These are phyloP conservation scores for Colletotrichum trifolii DNA, from an alignment of 2,329 filamentous ascomycete species.

Conservation along the genomic window DNA sequence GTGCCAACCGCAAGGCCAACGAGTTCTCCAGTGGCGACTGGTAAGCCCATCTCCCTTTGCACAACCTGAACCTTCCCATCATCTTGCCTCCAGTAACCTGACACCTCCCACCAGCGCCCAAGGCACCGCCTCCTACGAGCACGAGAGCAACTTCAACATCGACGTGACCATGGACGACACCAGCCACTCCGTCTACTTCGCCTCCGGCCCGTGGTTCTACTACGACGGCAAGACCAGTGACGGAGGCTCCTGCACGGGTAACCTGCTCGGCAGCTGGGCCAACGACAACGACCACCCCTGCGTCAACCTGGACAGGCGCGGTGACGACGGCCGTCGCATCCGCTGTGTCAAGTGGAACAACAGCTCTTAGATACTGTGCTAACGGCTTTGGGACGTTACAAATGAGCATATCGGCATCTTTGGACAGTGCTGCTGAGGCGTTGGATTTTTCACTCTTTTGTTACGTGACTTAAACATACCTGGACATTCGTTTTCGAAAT, in stretches of 20 bases:
- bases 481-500: too few relatives aligned
- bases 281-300: conserved; percentile 12
- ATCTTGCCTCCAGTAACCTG: too few relatives aligned
- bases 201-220: conserved; percentile 21
- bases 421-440: too few relatives aligned
- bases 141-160: conserved; percentile 25
- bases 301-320: conserved; percentile 15
- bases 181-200: conserved; percentile 26
- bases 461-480: too few relatives aligned
- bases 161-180: conserved; percentile 25
- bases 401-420: too few relatives aligned
- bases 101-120: background rate
- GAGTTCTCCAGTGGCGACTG: background rate
- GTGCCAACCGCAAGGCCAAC: background rate
- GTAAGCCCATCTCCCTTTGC: background rate
- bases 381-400: too few relatives aligned
- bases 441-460: too few relatives aligned
- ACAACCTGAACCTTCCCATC: too few relatives aligned
- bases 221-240: conserved; percentile 16
- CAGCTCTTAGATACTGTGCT: too few relatives aligned
- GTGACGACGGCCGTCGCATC: conserved; percentile 12
- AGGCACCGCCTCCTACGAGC: conserved; percentile 20
- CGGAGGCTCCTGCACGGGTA: conserved; percentile 16
- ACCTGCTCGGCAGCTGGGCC: conserved; percentile 12
- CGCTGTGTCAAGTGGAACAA: conserved; percentile 10